These are phyloP conservation scores for Gossypium australe DNA, from an alignment of 345 rosid genomes.

Conservation along the genomic window DNA sequence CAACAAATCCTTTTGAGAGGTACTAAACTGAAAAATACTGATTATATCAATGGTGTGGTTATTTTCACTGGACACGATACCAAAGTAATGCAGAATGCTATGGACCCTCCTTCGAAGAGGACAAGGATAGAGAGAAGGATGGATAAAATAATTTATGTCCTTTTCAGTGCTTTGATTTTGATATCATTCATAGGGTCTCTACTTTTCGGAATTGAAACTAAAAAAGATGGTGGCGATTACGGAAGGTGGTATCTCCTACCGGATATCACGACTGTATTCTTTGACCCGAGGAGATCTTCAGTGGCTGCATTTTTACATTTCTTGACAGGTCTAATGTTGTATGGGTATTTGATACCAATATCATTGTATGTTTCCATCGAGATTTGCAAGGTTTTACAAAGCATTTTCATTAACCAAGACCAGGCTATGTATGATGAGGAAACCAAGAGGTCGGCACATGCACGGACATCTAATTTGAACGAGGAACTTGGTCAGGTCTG, in stretches of 20 bases:
- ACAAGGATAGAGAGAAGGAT: slow-evolving; percentile 80
- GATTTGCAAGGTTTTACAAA: slow-evolving; percentile 82
- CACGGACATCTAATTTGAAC: slow-evolving; percentile 82
- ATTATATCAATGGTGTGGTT: slow-evolving; percentile 59
- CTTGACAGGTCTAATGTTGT: slow-evolving; percentile 84
- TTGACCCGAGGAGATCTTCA: slow-evolving; percentile 44
- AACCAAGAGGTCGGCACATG: slow-evolving; percentile 65
- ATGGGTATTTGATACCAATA: slow-evolving; percentile 90
- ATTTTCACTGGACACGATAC: slow-evolving; percentile 90
- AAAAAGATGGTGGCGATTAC: slow-evolving; percentile 39
- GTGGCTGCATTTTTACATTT: slow-evolving; percentile 75
- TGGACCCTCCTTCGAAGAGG: slow-evolving; percentile 83
- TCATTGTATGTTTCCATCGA: slow-evolving; percentile 83
- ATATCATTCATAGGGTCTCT: slow-evolving; percentile 65
- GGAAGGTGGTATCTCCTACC: slow-evolving; percentile 86
- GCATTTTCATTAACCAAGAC: slow-evolving; percentile 78
- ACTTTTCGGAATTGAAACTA: slow-evolving; percentile 54
- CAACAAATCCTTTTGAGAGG: slow-evolving; percentile 83
- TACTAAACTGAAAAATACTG: slow-evolving; percentile 73
- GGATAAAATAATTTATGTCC: slow-evolving; percentile 81
- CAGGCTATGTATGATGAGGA: slow-evolving; percentile 61
- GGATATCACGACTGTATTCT: slow-evolving; percentile 48
- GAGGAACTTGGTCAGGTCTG: slow-evolving; percentile 93
- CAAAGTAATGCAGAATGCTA: slow-evolving; percentile 92
- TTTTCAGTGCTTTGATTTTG: slow-evolving; percentile 61